A percentile compares a stretch with the other conserved stretches of the same genome.
Conservation (phyloP, 495 filamentous ascomycete species). For the Aspergillus sparsus region DNA sequence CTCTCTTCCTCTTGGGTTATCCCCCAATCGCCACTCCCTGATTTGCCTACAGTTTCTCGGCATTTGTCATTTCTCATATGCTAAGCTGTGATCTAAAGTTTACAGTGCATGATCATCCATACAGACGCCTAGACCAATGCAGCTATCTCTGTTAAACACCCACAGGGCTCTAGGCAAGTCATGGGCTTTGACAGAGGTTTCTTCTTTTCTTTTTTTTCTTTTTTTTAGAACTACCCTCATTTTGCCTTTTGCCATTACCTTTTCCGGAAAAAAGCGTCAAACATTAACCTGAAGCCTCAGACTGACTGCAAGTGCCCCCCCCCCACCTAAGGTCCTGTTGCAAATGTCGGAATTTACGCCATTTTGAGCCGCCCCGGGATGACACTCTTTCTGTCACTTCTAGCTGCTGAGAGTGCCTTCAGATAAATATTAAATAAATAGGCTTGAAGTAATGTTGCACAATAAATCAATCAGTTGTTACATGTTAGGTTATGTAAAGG, state of each 20-base stretch:
- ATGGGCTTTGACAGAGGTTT: neutral
- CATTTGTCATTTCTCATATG: constrained; percentile 6
- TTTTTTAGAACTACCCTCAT: neutral
- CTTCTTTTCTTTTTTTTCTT: neutral
- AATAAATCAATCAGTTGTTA: neutral
- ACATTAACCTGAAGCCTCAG: too few species aligned
- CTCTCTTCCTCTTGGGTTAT: constrained; percentile 2
- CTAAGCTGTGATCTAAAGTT: constrained; percentile 30
- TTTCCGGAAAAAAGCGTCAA: too few species aligned
- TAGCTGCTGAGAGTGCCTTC: too few species aligned
- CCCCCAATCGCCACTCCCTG: constrained; percentile 2
- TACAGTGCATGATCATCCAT: constrained; percentile 28
- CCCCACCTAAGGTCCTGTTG: neutral
- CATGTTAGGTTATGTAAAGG: neutral
- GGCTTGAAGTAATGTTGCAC: too few species aligned
- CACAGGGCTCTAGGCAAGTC: neutral
- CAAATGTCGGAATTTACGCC: too few species aligned
- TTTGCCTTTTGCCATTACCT: neutral
- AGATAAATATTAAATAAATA: too few species aligned
- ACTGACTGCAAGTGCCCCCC: neutral
- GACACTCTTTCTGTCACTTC: too few species aligned
- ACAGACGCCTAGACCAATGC: constrained; percentile 14
- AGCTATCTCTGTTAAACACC: neutral
- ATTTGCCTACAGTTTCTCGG: constrained; percentile 15
- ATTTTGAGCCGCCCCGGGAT: too few species aligned